These are phyloP conservation scores for Hyphodiscus hymeniophilus DNA, from an alignment of 495 filamentous ascomycete genomes.

Conservation along the genomic window DNA sequence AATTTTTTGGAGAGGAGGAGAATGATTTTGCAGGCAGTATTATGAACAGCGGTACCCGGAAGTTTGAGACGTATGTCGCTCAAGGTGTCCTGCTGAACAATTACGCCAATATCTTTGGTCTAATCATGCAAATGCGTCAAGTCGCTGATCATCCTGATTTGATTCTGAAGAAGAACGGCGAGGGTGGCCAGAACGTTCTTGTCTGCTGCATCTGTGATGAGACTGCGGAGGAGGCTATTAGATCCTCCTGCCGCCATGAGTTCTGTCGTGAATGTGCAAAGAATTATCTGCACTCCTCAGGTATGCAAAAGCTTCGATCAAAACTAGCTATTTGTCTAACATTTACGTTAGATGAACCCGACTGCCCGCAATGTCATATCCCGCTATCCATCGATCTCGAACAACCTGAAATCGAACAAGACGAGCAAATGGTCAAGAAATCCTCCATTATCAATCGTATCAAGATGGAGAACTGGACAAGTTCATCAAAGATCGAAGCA, in stretches of 20 bases:
- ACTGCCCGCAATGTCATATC: constrained; percentile 92
- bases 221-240: constrained; percentile 86
- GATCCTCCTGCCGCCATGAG: constrained; percentile 85
- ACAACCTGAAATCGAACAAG: constrained; percentile 86
- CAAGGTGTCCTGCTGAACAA: constrained; percentile 94
- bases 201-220: constrained; percentile 95
- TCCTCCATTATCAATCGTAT: constrained; percentile 95
- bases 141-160: constrained; percentile 93
- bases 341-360: constrained; percentile 38
- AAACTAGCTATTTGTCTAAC: too few relatives aligned
- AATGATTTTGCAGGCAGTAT: constrained; percentile 92
- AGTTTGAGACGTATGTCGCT: constrained; percentile 92
- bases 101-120: constrained; percentile 80
- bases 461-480: constrained; percentile 95
- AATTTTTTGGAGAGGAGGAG: constrained; percentile 93
- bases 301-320: too few relatives aligned
- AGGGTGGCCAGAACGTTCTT: constrained; percentile 81
- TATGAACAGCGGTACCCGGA: constrained; percentile 77
- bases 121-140: constrained; percentile 98
- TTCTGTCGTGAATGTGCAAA: constrained; percentile 89
- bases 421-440: constrained; percentile 76
- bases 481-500: constrained; percentile 94
- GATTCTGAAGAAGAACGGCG: constrained; percentile 75
- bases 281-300: constrained; percentile 69
- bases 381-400: constrained; percentile 82